Percentiles rank a stretch among this genome's conserved stretches.
Conservation (phyloP, 352 stramenopile species). For the Salisapilia sapeloensis region DNA sequence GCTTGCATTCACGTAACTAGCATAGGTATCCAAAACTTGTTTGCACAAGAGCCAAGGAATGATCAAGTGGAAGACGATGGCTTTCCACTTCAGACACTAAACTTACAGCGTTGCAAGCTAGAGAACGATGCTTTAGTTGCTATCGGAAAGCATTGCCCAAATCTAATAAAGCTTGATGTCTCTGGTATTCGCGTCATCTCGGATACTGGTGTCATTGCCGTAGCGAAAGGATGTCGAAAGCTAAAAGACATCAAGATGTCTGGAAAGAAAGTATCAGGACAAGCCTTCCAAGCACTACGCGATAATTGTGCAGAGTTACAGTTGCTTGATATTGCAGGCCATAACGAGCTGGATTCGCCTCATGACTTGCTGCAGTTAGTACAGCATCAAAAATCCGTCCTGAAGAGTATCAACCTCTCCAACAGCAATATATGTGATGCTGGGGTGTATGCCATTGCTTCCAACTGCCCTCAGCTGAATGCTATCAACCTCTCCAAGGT, state of each 20-base stretch:
- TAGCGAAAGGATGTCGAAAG: slow-evolving; percentile 26
- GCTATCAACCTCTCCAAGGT: slow-evolving; percentile 48
- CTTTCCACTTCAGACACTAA: slow-evolving; percentile 11
- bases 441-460: slow-evolving; percentile 32
- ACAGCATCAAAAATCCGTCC: slow-evolving; percentile 1
- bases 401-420: slow-evolving; percentile 20
- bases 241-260: slow-evolving; percentile 29
- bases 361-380: slow-evolving; percentile 12
- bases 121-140: slow-evolving; percentile 18
- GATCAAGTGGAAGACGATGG: slow-evolving; percentile 10
- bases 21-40: slow-evolving; percentile 22
- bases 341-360: slow-evolving; percentile 23
- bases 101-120: slow-evolving; percentile 42
- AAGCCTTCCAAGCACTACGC: slow-evolving; percentile 28
- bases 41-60: slow-evolving; percentile 6
- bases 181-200: slow-evolving; percentile 39
- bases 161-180: slow-evolving; percentile 26
- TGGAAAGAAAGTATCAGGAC: slow-evolving; percentile 19
- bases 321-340: slow-evolving; percentile 24
- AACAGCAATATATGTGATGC: slow-evolving; percentile 40
- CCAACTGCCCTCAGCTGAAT: slow-evolving; percentile 16
- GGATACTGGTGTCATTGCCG: slow-evolving; percentile 18
- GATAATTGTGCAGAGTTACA: slow-evolving; percentile 28
- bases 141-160: slow-evolving; percentile 13
- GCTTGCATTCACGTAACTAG: slow-evolving; percentile 27